Percentiles rank a stretch among this genome's conserved stretches.
These are phyloP conservation scores for Antarctomyces pellizariae DNA, from an alignment of 495 filamentous ascomycete species.

Conservation along the genomic window DNA sequence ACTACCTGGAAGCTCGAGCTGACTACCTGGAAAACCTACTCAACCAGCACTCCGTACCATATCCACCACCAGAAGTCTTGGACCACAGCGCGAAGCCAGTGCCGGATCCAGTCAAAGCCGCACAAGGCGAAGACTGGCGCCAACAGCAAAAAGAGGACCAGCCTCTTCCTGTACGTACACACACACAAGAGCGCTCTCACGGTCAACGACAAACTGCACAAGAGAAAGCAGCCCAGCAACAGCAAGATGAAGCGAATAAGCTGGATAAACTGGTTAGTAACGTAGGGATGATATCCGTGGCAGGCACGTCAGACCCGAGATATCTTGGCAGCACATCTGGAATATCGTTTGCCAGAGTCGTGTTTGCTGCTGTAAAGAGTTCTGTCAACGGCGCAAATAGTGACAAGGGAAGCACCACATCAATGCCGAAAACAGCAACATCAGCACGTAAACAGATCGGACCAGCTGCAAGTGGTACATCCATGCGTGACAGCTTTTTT, in stretches of 20 bases:
- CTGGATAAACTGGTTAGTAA: slow-evolving; percentile 54
- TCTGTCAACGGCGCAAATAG: slow-evolving; percentile 40
- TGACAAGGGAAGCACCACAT: slow-evolving; percentile 16
- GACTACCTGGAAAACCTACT: slow-evolving; percentile 65
- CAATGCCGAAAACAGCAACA: slow-evolving; percentile 5
- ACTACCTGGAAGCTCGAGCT: slow-evolving; percentile 73
- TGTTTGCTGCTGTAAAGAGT: slow-evolving; percentile 83
- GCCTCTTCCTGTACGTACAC: no score
- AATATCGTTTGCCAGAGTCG: slow-evolving; percentile 83
- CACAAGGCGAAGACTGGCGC: no score
- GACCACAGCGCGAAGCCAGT: slow-evolving; percentile 38
- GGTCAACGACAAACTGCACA: slow-evolving; percentile 9
- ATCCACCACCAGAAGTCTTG: slow-evolving; percentile 53
- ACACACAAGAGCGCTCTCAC: no score
- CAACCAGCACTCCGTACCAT: slow-evolving; percentile 40
- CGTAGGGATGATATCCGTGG: slow-evolving; percentile 52
- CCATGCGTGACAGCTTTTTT: slow-evolving; percentile 89
- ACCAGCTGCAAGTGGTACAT: slow-evolving; percentile 32
- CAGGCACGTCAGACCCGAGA: slow-evolving; percentile 51
- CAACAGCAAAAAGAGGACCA: slow-evolving; percentile 16
- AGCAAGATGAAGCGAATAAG: slow-evolving; percentile 34
- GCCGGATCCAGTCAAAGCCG: slow-evolving; percentile 20
- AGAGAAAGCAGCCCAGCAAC: slow-evolving; percentile 19
- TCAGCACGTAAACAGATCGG: slow-evolving; percentile 9
- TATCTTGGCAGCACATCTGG: slow-evolving; percentile 74